A percentile compares a stretch with the other conserved stretches of the same genome.
Conservation (phyloP, 2,329 filamentous ascomycete genomes). For the Alternaria sp. region DNA sequence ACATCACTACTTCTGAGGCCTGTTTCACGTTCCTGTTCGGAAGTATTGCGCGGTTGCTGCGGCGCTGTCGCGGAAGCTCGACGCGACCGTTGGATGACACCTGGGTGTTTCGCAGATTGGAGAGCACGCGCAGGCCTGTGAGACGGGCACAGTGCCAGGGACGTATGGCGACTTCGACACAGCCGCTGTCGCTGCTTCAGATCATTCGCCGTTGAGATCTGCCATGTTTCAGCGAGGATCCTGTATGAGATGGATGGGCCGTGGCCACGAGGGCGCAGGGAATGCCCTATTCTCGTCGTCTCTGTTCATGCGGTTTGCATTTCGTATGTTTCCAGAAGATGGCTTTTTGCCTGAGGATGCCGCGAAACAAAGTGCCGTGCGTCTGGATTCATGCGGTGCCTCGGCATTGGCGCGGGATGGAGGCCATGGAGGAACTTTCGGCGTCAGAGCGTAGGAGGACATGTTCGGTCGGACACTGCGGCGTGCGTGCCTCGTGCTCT, state of each 20-base stretch:
- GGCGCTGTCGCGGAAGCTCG: conserved; percentile 6
- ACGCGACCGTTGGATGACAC: conserved; percentile 15
- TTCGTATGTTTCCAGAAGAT: conserved; percentile 2
- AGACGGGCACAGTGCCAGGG: conserved; percentile 16
- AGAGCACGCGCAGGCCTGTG: conserved; percentile 13
- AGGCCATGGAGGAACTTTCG: background rate
- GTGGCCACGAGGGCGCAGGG: background rate
- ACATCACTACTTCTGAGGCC: conserved; percentile 28
- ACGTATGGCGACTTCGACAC: conserved; percentile 14
- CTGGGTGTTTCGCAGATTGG: conserved; percentile 11
- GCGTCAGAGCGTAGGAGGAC: conserved; percentile 4
- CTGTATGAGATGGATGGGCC: conserved; percentile 8
- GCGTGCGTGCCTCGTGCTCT: conserved; percentile 1
- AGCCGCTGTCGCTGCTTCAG: conserved; percentile 11
- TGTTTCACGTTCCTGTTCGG: conserved; percentile 11
- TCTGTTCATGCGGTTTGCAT: conserved; percentile 1
- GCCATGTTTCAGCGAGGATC: conserved; percentile 15
- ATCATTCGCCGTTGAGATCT: conserved; percentile 18
- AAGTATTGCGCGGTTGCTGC: background rate
- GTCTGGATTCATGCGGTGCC: background rate
- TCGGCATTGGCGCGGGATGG: conserved; percentile 2
- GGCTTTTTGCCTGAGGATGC: conserved; percentile 2
- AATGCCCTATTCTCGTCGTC: background rate
- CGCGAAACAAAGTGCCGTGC: background rate
- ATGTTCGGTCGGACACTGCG: background rate